These are phyloP conservation scores for Geotrichum reessii DNA, from an alignment of 1,139 yeast genomes.

Conservation along the genomic window DNA sequence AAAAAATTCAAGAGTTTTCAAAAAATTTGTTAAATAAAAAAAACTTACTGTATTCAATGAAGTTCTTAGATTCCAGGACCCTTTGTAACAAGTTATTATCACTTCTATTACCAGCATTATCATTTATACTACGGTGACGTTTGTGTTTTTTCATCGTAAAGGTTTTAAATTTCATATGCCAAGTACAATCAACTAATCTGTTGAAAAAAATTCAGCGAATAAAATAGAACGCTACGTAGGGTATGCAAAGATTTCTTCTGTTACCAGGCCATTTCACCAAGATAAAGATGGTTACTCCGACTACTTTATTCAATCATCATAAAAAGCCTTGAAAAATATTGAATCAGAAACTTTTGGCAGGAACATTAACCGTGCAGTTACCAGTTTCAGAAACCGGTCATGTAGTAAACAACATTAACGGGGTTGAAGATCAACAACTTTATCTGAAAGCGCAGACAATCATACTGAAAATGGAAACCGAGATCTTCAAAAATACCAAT, in stretches of 20 bases:
- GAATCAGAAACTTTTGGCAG: not conserved
- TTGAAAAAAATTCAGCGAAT: not conserved
- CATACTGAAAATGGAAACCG: not conserved
- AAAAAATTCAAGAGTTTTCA: no score
- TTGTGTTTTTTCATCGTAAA: not conserved
- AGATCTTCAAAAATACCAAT: not conserved
- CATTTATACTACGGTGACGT: not conserved
- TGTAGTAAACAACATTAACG: not conserved
- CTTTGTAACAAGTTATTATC: not conserved
- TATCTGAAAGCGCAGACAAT: not conserved
- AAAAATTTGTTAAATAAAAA: no score
- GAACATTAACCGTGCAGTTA: not conserved
- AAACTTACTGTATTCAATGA: no score
- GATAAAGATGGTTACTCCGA: slow-evolving; percentile 16
- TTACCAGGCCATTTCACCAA: slow-evolving; percentile 11
- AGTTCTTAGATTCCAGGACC: not conserved
- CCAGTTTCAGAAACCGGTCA: not conserved
- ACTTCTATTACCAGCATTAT: not conserved
- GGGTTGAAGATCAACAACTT: not conserved
- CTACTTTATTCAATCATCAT: not conserved
- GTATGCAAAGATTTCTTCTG: not conserved
- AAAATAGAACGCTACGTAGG: not conserved
- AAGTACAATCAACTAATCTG: not conserved
- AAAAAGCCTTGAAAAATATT: not conserved
- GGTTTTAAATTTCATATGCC: not conserved